These are phyloP conservation scores for Dianthus caryophyllus DNA, from an alignment of 148 eudicot genomes.

Conservation along the genomic window DNA sequence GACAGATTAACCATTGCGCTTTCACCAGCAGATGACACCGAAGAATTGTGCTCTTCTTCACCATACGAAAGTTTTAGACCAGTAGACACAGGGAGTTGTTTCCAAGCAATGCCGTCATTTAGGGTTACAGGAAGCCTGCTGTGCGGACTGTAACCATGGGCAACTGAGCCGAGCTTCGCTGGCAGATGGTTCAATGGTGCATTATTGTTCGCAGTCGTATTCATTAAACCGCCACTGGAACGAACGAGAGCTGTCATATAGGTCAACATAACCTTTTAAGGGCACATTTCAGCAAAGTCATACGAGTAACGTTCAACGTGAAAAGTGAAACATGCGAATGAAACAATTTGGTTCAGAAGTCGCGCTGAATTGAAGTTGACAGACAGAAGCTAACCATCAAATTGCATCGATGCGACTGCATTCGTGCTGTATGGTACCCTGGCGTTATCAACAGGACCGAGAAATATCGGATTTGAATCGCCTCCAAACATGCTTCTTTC, in stretches of 20 bases:
- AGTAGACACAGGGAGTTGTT: constrained; percentile 41
- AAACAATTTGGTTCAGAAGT: neutral
- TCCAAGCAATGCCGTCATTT: constrained; percentile 20
- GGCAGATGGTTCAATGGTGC: constrained; percentile 25
- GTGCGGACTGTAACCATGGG: constrained; percentile 27
- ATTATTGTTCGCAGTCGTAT: constrained; percentile 27
- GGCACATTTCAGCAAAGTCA: too few species aligned
- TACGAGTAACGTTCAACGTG: neutral
- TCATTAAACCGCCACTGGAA: constrained; percentile 25
- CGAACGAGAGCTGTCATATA: constrained; percentile 33
- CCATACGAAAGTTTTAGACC: constrained; percentile 49
- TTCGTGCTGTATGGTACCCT: constrained; percentile 34
- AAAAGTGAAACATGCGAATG: neutral
- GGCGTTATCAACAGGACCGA: constrained; percentile 34
- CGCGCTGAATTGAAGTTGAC: neutral
- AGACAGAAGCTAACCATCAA: constrained; percentile 35
- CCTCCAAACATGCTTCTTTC: constrained; percentile 58
- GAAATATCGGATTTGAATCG: constrained; percentile 31
- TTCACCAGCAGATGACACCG: constrained; percentile 38
- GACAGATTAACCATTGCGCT: constrained; percentile 27
- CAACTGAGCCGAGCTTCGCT: constrained; percentile 22
- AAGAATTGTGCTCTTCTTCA: constrained; percentile 44
- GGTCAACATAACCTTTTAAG: constrained; percentile 11
- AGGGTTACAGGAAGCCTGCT: constrained; percentile 31
- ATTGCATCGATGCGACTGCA: constrained; percentile 37